Conservation (phyloP, 306 rosid species). For the Inga oerstediana region DNA sequence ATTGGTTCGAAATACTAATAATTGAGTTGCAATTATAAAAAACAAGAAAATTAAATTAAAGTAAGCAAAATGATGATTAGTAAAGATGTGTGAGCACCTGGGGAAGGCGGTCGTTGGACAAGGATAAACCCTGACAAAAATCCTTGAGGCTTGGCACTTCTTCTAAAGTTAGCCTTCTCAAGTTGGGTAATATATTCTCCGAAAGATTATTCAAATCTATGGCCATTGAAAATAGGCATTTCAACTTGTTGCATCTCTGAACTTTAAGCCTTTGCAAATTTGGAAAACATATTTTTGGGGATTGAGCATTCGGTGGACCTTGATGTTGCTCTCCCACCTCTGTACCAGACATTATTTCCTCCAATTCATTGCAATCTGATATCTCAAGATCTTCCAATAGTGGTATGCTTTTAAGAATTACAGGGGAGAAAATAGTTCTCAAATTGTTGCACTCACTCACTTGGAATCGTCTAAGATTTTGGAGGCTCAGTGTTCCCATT, state of each 20-base stretch:
- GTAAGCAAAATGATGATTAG: background rate
- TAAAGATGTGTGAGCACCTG: background rate
- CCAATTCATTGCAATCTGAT: background rate
- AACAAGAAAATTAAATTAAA: background rate
- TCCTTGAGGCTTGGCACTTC: background rate
- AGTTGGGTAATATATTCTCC: background rate
- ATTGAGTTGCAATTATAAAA: background rate
- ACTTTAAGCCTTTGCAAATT: background rate
- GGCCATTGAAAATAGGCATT: background rate
- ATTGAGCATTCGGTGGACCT: background rate
- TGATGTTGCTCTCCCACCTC: background rate
- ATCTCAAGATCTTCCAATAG: background rate
- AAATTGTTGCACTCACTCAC: background rate
- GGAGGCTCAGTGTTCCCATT: background rate
- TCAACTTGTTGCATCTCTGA: background rate
- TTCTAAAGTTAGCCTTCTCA: background rate
- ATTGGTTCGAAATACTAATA: background rate
- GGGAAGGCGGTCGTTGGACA: background rate
- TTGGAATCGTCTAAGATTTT: background rate
- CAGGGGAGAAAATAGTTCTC: background rate
- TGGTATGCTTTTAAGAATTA: background rate
- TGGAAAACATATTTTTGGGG: background rate
- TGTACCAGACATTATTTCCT: background rate
- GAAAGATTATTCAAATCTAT: background rate
- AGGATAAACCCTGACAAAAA: background rate